phyloP scores from a whole-genome alignment of 495 filamentous ascomycete genomes.

The Mytilinidion resinicola region DNA sequence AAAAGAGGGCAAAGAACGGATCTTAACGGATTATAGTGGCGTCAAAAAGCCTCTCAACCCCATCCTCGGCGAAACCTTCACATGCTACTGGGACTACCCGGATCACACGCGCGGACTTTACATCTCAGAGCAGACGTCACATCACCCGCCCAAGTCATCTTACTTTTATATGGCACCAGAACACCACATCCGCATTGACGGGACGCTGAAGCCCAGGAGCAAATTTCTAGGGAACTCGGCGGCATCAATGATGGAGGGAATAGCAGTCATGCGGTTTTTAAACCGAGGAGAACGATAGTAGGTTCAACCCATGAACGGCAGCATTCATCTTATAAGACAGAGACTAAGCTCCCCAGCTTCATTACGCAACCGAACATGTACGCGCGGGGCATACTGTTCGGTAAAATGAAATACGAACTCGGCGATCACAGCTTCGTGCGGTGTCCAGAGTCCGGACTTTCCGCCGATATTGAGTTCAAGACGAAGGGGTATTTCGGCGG shows the following conservation, averaged over 20 bases:
- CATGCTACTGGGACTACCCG: constrained; percentile 90
- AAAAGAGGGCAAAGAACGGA: neutral
- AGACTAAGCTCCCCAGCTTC: constrained; percentile 48
- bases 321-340: neutral
- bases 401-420: constrained; percentile 99
- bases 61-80: constrained; percentile 90
- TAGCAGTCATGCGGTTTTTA: constrained; percentile 76
- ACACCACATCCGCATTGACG: constrained; percentile 91
- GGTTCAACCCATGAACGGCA: constrained; percentile 31
- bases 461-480: constrained; percentile 97
- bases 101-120: constrained; percentile 87
- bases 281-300: constrained; percentile 89
- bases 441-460: constrained; percentile 78
- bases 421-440: constrained; percentile 93
- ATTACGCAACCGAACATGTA: constrained; percentile 99
- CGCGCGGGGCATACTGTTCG: constrained; percentile 91
- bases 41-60: constrained; percentile 99
- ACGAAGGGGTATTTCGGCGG: constrained; percentile 96
- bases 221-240: constrained; percentile 96
- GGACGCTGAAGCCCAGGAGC: constrained; percentile 91
- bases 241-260: constrained; percentile 96
- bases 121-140: constrained; percentile 93
- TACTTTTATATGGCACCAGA: constrained; percentile 99
- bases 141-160: constrained; percentile 96
- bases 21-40: constrained; percentile 51